phyloP scores from a whole-genome alignment of 176 grass and related monocot genomes.

The Oryza meridionalis region DNA sequence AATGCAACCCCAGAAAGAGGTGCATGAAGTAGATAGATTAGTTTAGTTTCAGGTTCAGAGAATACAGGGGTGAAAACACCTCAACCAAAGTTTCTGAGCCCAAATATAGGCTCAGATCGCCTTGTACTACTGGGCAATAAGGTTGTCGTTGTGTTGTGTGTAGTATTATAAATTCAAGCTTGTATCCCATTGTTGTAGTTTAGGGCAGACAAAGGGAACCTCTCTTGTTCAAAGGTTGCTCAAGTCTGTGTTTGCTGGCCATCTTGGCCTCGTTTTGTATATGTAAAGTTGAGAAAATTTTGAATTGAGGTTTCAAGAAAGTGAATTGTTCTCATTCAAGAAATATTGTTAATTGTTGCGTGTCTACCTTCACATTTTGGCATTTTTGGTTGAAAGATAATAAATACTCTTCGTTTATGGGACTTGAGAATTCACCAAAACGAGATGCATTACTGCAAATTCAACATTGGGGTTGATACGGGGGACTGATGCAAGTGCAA shows the following conservation, averaged over 20 bases:
- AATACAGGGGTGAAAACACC: conserved; percentile 39
- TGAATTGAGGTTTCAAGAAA: neutral
- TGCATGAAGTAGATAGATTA: conserved; percentile 21
- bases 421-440: neutral
- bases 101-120: conserved; percentile 21
- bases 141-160: conserved; percentile 30
- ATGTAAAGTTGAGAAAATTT: conserved; percentile 21
- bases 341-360: neutral
- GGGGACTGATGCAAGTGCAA: neutral
- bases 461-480: neutral
- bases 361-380: neutral
- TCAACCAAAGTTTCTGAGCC: conserved; percentile 25
- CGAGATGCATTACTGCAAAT: no score
- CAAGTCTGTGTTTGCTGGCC: conserved; percentile 35
- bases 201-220: conserved; percentile 36
- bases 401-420: neutral
- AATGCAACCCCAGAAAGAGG: conserved; percentile 15
- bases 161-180: conserved; percentile 30
- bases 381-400: neutral
- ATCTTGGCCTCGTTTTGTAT: conserved; percentile 34
- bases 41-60: neutral
- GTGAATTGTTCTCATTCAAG: neutral
- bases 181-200: conserved; percentile 43
- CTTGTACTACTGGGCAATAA: conserved; percentile 47
- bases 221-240: conserved; percentile 25